Evolutionary conservation across 352 stramenopile genomes (phyloP).

Genomic region (Phytophthora podocarpi): DNA sequence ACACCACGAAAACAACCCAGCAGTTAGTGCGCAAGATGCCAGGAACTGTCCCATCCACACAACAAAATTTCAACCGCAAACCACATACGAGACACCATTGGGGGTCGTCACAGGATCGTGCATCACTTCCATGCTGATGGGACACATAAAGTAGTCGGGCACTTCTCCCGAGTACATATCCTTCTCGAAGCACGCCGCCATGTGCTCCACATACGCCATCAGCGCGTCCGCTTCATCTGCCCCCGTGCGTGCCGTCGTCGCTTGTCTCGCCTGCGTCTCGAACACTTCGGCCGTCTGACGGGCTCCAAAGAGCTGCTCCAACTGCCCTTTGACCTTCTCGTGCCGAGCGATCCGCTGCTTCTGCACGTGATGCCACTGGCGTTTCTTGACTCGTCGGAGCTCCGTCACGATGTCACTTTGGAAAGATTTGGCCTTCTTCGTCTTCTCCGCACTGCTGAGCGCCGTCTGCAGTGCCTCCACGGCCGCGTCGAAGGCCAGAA

Average conservation of each 20-base stretch:
- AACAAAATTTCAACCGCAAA: neutral
- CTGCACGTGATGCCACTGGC: conserved; percentile 62
- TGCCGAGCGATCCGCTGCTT: conserved; percentile 45
- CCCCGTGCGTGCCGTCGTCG: neutral
- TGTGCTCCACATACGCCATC: conserved; percentile 68
- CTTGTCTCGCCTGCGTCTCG: conserved; percentile 17
- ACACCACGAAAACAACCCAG: neutral
- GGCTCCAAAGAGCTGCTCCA: conserved; percentile 44
- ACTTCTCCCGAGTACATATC: conserved; percentile 59
- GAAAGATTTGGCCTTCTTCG: conserved; percentile 59
- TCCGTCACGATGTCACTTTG: conserved; percentile 63
- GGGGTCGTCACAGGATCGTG: conserved; percentile 75
- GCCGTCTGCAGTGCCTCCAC: conserved; percentile 62
- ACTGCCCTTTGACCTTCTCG: conserved; percentile 43
- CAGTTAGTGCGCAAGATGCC: conserved; percentile 2
- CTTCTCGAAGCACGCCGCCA: conserved; percentile 50
- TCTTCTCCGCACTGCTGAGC: conserved; percentile 57
- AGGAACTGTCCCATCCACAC: neutral
- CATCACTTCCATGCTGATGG: conserved; percentile 89
- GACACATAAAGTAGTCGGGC: conserved; percentile 81
- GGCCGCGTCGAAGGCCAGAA: conserved; percentile 52
- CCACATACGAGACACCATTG: conserved; percentile 76
- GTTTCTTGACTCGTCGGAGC: conserved; percentile 65
- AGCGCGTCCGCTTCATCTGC: conserved; percentile 46
- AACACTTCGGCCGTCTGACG: conserved; percentile 33